Evolutionary conservation across 441 rosid species (phyloP).

Genomic region (Gossypium davidsonii): DNA sequence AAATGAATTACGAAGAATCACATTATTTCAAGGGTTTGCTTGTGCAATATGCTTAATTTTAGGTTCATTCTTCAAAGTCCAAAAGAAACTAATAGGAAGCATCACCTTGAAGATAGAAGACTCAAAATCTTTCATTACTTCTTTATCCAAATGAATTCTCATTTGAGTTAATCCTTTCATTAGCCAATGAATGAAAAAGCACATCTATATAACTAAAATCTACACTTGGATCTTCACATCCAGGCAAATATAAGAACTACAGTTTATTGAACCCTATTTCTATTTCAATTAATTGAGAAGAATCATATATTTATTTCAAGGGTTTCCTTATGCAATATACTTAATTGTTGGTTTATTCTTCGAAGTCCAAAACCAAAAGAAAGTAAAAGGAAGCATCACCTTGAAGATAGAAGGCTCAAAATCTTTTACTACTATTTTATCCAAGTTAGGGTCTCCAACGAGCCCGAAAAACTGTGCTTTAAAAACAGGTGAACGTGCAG

Average conservation of each 20-base stretch:
- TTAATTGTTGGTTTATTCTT: not conserved
- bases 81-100: slow-evolving; percentile 10
- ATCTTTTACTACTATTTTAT: slow-evolving; percentile 51
- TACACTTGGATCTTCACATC: not conserved
- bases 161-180: not conserved
- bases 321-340: not conserved
- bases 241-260: not conserved
- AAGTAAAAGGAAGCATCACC: slow-evolving; percentile 35
- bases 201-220: not conserved
- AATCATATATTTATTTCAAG: not conserved
- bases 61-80: not conserved
- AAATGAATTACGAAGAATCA: not conserved
- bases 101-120: slow-evolving; percentile 75
- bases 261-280: not conserved
- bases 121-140: slow-evolving; percentile 58
- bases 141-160: slow-evolving; percentile 21
- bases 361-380: not conserved
- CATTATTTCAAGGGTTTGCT: not conserved
- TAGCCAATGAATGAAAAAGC: not conserved
- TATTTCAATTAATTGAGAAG: not conserved
- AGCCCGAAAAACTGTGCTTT: slow-evolving; percentile 80
- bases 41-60: not conserved
- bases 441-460: slow-evolving; percentile 56
- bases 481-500: slow-evolving; percentile 75
- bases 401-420: slow-evolving; percentile 73